phyloP scores from a whole-genome alignment of 225 moss, liverwort and hornwort genomes.

The Polytrichum commune region DNA sequence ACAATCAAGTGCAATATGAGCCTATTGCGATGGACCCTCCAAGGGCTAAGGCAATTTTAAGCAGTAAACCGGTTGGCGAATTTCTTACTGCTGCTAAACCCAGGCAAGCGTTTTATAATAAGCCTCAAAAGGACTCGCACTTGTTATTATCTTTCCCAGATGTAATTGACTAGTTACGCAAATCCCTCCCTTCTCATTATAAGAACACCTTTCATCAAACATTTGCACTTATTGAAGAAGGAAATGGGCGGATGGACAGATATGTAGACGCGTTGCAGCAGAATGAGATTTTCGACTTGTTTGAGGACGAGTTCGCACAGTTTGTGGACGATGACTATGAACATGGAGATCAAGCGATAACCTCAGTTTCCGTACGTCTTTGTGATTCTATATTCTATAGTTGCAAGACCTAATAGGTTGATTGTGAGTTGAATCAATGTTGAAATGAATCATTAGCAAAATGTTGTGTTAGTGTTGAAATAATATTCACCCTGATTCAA shows the following conservation, averaged over 20 bases:
- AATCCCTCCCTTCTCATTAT: too few species aligned
- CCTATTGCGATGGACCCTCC: slow-evolving; percentile 18
- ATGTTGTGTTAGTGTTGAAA: too few species aligned
- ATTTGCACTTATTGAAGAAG: too few species aligned
- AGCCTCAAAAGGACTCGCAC: too few species aligned
- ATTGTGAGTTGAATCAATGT: too few species aligned
- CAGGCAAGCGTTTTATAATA: slow-evolving; percentile 4
- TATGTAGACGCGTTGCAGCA: slow-evolving; percentile 91
- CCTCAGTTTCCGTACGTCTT: slow-evolving; percentile 49
- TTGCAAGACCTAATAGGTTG: neutral
- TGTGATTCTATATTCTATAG: neutral
- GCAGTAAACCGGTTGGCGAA: slow-evolving; percentile 20
- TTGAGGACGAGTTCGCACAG: slow-evolving; percentile 84
- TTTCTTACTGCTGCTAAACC: slow-evolving; percentile 42
- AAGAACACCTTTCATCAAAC: too few species aligned
- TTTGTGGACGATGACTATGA: slow-evolving; percentile 83
- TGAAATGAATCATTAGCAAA: too few species aligned
- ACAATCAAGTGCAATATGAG: slow-evolving; percentile 59
- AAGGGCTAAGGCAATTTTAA: slow-evolving; percentile 21
- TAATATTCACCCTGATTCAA: too few species aligned
- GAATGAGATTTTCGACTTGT: slow-evolving; percentile 88
- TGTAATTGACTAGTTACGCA: too few species aligned
- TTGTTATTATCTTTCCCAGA: too few species aligned
- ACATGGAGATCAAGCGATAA: slow-evolving; percentile 67
- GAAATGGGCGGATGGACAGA: slow-evolving; percentile 29